A percentile compares a stretch with the other conserved stretches of the same genome.
Evolutionary conservation across 1,139 yeast genomes (phyloP).

Genomic region (Candida sanyaensis): DNA sequence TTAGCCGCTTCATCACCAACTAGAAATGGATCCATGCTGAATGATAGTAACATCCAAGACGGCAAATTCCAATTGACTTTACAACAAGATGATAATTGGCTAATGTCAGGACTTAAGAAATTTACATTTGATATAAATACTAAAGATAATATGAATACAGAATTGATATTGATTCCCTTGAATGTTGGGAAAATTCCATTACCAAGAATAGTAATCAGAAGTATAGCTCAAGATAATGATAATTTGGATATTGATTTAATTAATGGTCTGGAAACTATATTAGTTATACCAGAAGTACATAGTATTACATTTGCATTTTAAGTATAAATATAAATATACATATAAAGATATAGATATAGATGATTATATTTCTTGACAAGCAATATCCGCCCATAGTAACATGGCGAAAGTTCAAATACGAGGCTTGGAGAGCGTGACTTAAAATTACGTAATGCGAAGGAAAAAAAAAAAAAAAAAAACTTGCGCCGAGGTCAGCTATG

Average conservation of each 20-base stretch:
- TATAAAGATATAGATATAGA: neutral
- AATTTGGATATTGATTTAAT: constrained; percentile 63
- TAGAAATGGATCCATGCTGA: constrained; percentile 5
- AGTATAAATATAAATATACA: no score
- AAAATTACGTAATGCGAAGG: no score
- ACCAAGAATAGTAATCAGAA: constrained; percentile 61
- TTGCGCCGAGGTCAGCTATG: no score
- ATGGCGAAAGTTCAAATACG: no score
- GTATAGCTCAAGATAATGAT: constrained; percentile 26
- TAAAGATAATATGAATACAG: constrained; percentile 22
- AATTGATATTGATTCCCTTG: constrained; percentile 66
- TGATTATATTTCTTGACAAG: no score
- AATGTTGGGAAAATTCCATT: constrained; percentile 70
- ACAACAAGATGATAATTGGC: constrained; percentile 57
- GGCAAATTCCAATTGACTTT: constrained; percentile 28
- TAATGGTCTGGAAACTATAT: constrained; percentile 67
- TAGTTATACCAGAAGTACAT: constrained; percentile 73
- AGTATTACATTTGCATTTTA: constrained; percentile 62
- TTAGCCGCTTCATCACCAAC: constrained; percentile 31
- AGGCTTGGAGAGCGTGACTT: no score
- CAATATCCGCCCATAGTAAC: no score
- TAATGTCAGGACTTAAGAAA: constrained; percentile 63
- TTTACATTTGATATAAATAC: constrained; percentile 37
- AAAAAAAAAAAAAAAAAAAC: no score
- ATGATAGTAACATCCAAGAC: neutral